Evolutionary conservation across 2,329 filamentous ascomycete species (phyloP), one percentile per base, ranked within the genome.

Genomic region (Xylaria sp.): DNA sequence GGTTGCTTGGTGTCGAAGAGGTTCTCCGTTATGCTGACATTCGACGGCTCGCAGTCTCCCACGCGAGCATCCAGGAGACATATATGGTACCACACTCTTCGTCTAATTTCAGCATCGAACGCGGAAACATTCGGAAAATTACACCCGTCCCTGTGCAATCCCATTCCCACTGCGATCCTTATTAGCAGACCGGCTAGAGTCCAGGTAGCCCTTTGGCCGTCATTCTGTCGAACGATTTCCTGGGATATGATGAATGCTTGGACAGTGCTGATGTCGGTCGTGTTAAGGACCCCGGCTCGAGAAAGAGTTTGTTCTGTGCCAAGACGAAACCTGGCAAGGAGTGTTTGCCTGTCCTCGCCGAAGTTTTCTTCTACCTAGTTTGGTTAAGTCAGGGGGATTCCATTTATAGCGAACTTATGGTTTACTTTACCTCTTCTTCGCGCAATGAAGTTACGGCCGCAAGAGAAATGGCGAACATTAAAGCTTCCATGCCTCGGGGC

Each of bases 391-490:
- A 66, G 64, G 12, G 15, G 12, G 5, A 41, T 20, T 31, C 31
- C 3, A 15, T 31, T 15, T 8, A 52, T 39, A 31, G 34, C 13
- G 7, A 3, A 2, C 3, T 57, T 39, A 50, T 50, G 15, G 1
- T 13, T n/a, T 34, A 12, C 9, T 51, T 63, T 9, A 67, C 65
- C 31, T 67, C 65, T 20, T 63, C 25, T 20, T 63, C 58, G 2
- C n/a, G 20, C 9, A 67, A 52, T 23, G 65, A 67, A 57, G 58
- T 67, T 6, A 67, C 52, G 25, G 65, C 65, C 34, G 65, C 65
- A 46, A 67, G 52, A 51, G 58, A 67, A 44, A 67, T 37, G 8
- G 65, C 65, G 44, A 67, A 67, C 52, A 67, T 63, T n/a, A 67
- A 58, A 25, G 65, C 58, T 23, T 67, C 65, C 65, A 58, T 63